Conservation (phyloP, 441 rosid species). For the Jatropha podagrica region DNA sequence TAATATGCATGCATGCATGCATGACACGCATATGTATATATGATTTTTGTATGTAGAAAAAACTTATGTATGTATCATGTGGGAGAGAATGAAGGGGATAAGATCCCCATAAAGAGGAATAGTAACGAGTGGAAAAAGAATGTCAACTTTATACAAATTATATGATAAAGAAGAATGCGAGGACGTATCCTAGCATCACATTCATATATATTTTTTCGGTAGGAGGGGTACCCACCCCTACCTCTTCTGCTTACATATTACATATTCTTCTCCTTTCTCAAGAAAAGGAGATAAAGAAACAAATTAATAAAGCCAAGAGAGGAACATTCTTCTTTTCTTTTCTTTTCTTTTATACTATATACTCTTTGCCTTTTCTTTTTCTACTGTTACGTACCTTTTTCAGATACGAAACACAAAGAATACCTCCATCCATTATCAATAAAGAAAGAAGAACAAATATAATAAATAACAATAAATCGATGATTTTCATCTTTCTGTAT, state of each 20-base stretch:
- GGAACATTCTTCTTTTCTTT: neutral
- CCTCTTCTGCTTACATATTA: conserved; percentile 12
- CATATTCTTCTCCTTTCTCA: neutral
- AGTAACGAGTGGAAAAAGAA: conserved; percentile 21
- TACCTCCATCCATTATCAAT: neutral
- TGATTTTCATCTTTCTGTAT: too few species aligned
- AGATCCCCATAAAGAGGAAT: neutral
- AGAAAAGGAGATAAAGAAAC: neutral
- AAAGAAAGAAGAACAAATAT: too few species aligned
- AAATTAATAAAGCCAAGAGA: neutral
- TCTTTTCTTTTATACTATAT: neutral
- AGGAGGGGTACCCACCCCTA: neutral
- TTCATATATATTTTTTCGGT: conserved; percentile 3
- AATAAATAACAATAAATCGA: too few species aligned
- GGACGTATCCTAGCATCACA: conserved; percentile 50
- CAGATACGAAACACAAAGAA: neutral
- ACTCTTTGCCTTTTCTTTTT: neutral
- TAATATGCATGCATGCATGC: conserved; percentile 6
- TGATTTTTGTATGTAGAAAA: too few species aligned
- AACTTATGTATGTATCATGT: too few species aligned
- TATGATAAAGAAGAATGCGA: conserved; percentile 22
- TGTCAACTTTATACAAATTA: conserved; percentile 26
- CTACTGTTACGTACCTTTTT: neutral
- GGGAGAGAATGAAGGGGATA: neutral
- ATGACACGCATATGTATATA: neutral